Base-by-base conservation (phyloP, 495 filamentous ascomycete species). In the Niebla homalea region DNA sequence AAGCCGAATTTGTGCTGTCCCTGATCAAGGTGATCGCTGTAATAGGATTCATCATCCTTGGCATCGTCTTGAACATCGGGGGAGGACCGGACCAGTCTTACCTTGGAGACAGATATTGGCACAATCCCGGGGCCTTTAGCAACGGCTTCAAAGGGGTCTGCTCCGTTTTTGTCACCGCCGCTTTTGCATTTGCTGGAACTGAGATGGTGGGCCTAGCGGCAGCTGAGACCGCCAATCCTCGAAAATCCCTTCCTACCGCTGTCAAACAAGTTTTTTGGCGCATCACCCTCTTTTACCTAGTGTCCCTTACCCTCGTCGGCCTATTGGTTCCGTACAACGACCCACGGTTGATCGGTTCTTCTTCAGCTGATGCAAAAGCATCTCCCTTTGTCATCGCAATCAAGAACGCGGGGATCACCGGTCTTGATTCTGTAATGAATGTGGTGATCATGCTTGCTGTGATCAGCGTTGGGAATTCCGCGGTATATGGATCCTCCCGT, bases 131-230 rank as follows among this genome's bases (percentile, higher is more conserved):
- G 37, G 87, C 90, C 10, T 94, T 96, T 65, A 66, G 89, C 68
- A 77, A 93, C 61, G 89, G 90, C 39, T 95, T 96, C 75, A 93
- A 94, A 61, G 90, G 90, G 37, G 72, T 97, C 12, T 96, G 89
- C 73, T 84, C 80, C 61, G 86, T 94, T 49, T 90, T 97, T 54
- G 89, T 96, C 54, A 92, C 85, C 19, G 88, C 89, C 2, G 87
- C 89, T 26, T 95, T 96, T 59, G 80, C 90, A 49, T 97, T 94
- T 57, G 78, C 87, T 4, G 90, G 90, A 39, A 96, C 89, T 11
- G 90, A 97, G 61, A 69, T 96, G n/a, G 89, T 95, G 46, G 90
- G 70, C 51, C 60, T 73, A 20, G 69, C 70, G 19, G 70, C 70
- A 22, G 70, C 70, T 35, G 70, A 73, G 52, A 61, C 70, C 10